Percentiles rank a stretch among this genome's conserved stretches.
Evolutionary conservation across 2,329 filamentous ascomycete genomes (phyloP).

Genomic region (Fusarium incarnatum): DNA sequence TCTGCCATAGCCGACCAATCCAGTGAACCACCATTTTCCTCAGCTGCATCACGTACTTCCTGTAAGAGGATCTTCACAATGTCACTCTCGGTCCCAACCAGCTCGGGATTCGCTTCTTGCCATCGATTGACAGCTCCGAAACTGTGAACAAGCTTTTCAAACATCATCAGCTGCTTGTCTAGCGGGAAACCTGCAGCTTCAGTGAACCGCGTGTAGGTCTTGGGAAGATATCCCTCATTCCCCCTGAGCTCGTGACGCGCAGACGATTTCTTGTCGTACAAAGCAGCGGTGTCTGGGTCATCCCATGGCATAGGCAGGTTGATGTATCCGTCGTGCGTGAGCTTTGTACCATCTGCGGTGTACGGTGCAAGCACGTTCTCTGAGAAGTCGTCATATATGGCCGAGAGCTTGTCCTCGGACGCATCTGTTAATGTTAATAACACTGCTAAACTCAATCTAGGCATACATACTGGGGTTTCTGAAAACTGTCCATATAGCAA

Average conservation of each 20-base stretch:
- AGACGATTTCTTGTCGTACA: neutral
- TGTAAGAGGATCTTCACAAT: neutral
- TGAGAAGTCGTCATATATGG: neutral
- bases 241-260: neutral
- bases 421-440: neutral
- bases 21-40: neutral
- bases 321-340: neutral
- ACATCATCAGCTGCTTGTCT: neutral
- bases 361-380: neutral
- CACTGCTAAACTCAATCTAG: accelerated
- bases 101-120: neutral
- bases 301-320: conserved; percentile 18
- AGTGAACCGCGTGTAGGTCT: accelerated
- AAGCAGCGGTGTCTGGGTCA: neutral
- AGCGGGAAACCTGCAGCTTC: accelerated
- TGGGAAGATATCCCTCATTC: accelerated
- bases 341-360: accelerated
- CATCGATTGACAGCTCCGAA: neutral
- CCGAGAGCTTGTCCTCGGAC: neutral
- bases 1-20: neutral
- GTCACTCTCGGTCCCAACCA: neutral
- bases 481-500: conserved; percentile 11
- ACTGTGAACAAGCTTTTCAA: neutral
- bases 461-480: neutral
- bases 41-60: neutral